A percentile compares a stretch with the other conserved stretches of the same genome.
Evolutionary conservation across 75 land plant genomes (phyloP).

Genomic region (Larix kaempferi): DNA sequence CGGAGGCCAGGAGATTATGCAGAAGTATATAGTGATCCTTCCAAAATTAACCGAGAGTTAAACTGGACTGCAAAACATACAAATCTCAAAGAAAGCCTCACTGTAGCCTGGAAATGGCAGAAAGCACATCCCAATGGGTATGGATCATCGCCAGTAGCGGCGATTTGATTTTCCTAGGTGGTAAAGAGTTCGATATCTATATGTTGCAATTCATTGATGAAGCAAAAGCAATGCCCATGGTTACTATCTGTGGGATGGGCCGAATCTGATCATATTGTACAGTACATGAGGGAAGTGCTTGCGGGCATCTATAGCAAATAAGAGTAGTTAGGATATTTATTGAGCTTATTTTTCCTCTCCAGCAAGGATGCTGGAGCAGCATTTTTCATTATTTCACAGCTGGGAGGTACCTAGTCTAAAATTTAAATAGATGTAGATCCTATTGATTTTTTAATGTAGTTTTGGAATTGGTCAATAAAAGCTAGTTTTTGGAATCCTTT

Average conservation of each 20-base stretch:
- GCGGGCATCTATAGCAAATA: constrained; percentile 7
- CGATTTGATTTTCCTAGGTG: constrained; percentile 4
- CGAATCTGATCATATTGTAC: background rate
- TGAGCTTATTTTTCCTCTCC: constrained; percentile 1
- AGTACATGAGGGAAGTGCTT: background rate
- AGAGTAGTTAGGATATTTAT: constrained; percentile 7
- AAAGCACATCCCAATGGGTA: constrained; percentile 70
- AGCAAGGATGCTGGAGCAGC: background rate
- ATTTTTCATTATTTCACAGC: background rate
- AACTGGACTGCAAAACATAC: constrained; percentile 78
- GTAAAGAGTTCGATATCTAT: background rate
- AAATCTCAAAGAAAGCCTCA: constrained; percentile 61
- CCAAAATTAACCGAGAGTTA: constrained; percentile 68
- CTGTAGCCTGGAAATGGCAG: constrained; percentile 89
- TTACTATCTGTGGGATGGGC: background rate
- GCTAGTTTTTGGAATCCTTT: background rate
- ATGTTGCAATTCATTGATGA: constrained; percentile 2
- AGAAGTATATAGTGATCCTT: constrained; percentile 87
- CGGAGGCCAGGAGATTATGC: constrained; percentile 95
- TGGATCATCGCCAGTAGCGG: constrained; percentile 11
- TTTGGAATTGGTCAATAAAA: background rate
- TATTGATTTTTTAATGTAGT: constrained; percentile 1
- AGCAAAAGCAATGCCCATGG: constrained; percentile 1
- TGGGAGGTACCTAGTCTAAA: background rate
- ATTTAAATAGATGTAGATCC: background rate